Conservation (phyloP, 2,329 filamentous ascomycete species). For the Xylaria sp. region DNA sequence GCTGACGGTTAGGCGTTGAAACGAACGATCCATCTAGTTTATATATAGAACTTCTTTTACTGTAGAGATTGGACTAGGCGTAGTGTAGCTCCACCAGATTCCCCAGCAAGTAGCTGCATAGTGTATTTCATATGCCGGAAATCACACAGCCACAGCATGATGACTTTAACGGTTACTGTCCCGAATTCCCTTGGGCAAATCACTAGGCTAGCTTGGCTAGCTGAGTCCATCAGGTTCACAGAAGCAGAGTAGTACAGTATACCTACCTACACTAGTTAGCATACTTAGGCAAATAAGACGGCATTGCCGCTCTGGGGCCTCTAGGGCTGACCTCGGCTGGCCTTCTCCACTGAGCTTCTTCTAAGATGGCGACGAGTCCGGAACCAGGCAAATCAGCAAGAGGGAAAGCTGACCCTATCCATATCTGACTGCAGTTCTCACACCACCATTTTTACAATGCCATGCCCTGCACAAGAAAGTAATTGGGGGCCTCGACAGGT, state of each 20-base stretch:
- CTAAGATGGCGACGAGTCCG: slow-evolving; percentile 5
- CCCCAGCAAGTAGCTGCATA: neutral
- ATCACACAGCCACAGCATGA: slow-evolving; percentile 16
- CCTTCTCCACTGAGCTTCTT: slow-evolving; percentile 18
- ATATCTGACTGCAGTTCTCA: slow-evolving; percentile 27
- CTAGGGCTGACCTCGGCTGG: slow-evolving; percentile 22
- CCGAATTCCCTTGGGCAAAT: slow-evolving; percentile 9
- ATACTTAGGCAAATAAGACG: slow-evolving; percentile 27
- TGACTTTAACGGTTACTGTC: slow-evolving; percentile 12
- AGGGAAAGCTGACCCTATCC: slow-evolving; percentile 24
- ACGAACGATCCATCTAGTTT: slow-evolving; percentile 25
- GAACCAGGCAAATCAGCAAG: slow-evolving; percentile 13
- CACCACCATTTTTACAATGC: slow-evolving; percentile 10
- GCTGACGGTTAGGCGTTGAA: slow-evolving; percentile 19
- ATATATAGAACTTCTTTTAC: slow-evolving; percentile 31
- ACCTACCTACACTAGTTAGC: too few species aligned
- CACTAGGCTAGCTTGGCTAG: neutral
- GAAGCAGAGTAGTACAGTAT: neutral
- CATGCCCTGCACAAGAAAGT: neutral
- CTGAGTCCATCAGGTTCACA: neutral
- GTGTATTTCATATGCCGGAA: slow-evolving; percentile 11
- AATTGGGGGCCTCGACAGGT: slow-evolving; percentile 17
- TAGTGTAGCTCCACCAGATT: neutral
- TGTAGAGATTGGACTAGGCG: slow-evolving; percentile 7
- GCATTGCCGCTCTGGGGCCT: slow-evolving; percentile 25